A percentile compares a stretch with the other conserved stretches of the same genome.
These are phyloP conservation scores for Saccharomycopsis crataegensis DNA, from an alignment of 1,139 yeast species.

Conservation along the genomic window DNA sequence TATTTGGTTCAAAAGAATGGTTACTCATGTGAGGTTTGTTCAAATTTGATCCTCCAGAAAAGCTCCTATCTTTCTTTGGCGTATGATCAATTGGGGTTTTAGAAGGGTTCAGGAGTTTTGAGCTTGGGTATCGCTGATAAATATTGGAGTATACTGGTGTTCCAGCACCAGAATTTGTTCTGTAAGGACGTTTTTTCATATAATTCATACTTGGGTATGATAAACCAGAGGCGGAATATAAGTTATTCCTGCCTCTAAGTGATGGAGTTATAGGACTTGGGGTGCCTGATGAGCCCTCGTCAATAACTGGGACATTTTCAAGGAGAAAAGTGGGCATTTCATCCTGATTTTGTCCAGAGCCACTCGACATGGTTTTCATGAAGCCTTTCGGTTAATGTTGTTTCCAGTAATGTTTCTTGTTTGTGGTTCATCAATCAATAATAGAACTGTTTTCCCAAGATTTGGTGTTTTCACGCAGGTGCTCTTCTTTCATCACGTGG, in stretches of 20 bases:
- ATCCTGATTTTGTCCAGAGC: neutral
- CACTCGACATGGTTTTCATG: neutral
- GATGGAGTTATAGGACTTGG: conserved; percentile 4
- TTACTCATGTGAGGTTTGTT: neutral
- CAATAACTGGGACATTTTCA: conserved; percentile 15
- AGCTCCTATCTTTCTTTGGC: conserved; percentile 5
- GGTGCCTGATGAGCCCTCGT: neutral
- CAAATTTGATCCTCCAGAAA: neutral
- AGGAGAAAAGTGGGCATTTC: conserved; percentile 11
- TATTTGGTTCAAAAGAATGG: conserved; percentile 2
- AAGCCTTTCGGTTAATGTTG: neutral
- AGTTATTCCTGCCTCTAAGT: conserved; percentile 2
- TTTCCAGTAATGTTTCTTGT: too few species aligned
- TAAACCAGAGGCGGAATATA: neutral
- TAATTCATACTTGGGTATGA: conserved; percentile 10
- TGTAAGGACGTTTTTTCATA: conserved; percentile 10
- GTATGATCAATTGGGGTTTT: neutral
- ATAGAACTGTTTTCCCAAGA: too few species aligned
- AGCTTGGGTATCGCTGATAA: conserved; percentile 13
- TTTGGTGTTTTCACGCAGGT: too few species aligned
- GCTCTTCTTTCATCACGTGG: too few species aligned
- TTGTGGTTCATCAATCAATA: too few species aligned
- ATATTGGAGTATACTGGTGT: conserved; percentile 11
- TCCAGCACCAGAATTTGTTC: conserved; percentile 7
- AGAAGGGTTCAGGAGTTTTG: neutral